Percentiles rank a stretch among this genome's conserved stretches.
Conservation (phyloP, 2,329 filamentous ascomycete species). For the Neoscytalidium dimidiatum region DNA sequence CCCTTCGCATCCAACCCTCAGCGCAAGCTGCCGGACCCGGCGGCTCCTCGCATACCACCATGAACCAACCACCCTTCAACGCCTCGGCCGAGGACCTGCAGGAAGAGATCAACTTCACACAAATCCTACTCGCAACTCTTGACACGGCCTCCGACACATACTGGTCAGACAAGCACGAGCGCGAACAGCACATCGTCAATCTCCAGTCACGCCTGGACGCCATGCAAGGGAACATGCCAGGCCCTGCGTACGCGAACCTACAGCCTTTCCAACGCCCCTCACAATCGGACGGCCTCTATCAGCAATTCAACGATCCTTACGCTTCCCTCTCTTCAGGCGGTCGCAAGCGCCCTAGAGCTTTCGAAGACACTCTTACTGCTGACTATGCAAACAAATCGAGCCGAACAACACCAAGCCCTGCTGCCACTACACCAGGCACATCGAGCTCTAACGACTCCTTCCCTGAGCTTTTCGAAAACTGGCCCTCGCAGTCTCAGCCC, state of each 20-base stretch:
- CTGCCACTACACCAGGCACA: slow-evolving; percentile 8
- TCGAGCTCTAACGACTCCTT: slow-evolving; percentile 12
- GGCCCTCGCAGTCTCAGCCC: not conserved
- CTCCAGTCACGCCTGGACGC: not conserved
- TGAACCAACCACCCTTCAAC: slow-evolving; percentile 5
- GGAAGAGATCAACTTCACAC: slow-evolving; percentile 17
- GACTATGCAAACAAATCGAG: slow-evolving; percentile 10
- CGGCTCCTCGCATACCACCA: slow-evolving; percentile 1
- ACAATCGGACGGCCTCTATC: not conserved
- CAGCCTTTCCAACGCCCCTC: not conserved
- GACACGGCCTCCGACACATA: slow-evolving; percentile 11
- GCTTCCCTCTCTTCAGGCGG: not conserved
- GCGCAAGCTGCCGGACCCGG: not conserved
- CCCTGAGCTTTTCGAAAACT: not conserved
- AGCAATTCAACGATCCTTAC: not conserved
- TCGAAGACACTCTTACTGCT: slow-evolving; percentile 4
- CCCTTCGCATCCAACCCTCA: not conserved
- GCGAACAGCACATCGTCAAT: not conserved
- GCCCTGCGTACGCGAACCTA: not conserved
- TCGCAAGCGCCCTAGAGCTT: slow-evolving; percentile 3
- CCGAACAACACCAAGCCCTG: slow-evolving; percentile 6
- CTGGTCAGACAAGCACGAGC: not conserved
- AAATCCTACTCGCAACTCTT: slow-evolving; percentile 11
- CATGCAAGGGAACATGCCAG: not conserved
- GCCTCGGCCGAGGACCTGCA: slow-evolving; percentile 7